phyloP scores from a whole-genome alignment of 768 basidiomycete genomes.

The Tulasnella sp. region DNA sequence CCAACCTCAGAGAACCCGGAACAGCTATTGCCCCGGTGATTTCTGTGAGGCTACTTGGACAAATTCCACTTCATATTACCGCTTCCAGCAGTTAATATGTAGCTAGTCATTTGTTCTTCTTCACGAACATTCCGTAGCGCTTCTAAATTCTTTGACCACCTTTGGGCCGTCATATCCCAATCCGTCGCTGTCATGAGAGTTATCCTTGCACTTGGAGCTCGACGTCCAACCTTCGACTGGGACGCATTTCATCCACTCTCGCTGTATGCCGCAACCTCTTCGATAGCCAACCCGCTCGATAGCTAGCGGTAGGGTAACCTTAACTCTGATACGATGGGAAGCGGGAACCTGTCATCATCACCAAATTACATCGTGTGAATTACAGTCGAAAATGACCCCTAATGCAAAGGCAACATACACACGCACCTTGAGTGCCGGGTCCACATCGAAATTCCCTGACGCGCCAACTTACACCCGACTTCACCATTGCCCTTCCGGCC shows the following conservation, averaged over 20 bases:
- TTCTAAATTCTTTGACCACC: neutral
- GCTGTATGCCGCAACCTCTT: neutral
- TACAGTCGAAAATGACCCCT: neutral
- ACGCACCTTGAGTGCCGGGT: constrained; percentile 8
- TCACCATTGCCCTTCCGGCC: neutral
- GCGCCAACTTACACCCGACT: neutral
- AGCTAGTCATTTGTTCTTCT: neutral
- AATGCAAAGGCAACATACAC: neutral
- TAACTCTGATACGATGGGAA: neutral
- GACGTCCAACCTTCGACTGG: neutral
- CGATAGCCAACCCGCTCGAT: neutral
- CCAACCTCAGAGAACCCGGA: no score
- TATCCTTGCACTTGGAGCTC: neutral
- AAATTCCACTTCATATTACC: neutral
- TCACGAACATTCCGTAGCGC: neutral
- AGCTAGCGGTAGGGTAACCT: neutral
- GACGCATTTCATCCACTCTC: neutral
- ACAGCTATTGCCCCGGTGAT: no score
- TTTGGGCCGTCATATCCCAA: neutral
- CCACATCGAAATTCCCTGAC: constrained; percentile 15
- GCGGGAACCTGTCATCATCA: neutral
- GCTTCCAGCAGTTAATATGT: neutral
- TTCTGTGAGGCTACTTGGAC: neutral
- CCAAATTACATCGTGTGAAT: constrained; percentile 1
- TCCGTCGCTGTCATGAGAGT: neutral